Evolutionary conservation across 495 filamentous ascomycete genomes (phyloP), one percentile per base, ranked within the genome.

Genomic region (Daldinia loculata): DNA sequence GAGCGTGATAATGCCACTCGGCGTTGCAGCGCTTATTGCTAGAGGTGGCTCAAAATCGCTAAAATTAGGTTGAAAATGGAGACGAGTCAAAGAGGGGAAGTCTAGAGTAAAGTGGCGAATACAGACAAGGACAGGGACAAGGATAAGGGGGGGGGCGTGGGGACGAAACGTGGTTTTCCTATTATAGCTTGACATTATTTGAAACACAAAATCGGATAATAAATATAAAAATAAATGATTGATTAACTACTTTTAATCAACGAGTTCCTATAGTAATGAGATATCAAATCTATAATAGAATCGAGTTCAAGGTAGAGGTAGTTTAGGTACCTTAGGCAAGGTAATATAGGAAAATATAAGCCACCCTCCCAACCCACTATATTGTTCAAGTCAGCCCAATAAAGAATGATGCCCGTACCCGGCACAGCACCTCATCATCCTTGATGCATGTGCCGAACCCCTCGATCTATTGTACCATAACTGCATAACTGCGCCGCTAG

Each of bases 401-500:
- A 14, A 36, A 36, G 34, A 2, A 36, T 14, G 34, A 48, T 12
- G 43, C 19, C 43, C 39, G 39, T 15, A 17, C 39, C 2, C 4
- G 43, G 43, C 43, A 22, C 43, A 48, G 43, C 43, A 48, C 43
- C 43, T 48, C 43, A 48, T 24, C 43, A 48, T 48, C 43, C 43
- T 24, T 48, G 19, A 48, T 24, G 43, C 43, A 34, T 34, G 32
- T 34, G 34, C 43, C 17, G 43, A 3, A 48, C 43, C 43, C 43
- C 43, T 48, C 43, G 17, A 48, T 48, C 43, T 22, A 36, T 36
- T 36, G 12, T 36, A 4, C 11, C 34, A 36, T 34, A 34, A 2
- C 34, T 14, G 3, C 34, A 36, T 14, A 36, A 12, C 17, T 48
- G 43, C 43, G 43, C 43, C 43, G 43, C 3, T 3, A 48, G 43